Conservation (phyloP, 148 eudicot genomes). For the Silene uniflora region DNA sequence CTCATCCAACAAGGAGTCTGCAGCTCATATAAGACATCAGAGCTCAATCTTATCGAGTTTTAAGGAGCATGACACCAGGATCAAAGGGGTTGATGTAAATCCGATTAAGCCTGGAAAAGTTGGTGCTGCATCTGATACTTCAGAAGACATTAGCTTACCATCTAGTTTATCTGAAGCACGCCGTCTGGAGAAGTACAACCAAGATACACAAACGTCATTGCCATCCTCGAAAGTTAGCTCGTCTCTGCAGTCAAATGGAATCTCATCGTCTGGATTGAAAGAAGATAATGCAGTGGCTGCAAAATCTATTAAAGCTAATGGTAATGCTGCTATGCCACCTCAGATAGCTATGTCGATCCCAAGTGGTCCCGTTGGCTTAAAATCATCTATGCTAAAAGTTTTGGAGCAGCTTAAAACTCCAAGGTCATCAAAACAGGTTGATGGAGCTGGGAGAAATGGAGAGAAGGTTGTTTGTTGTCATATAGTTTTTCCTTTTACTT, state of each 20-base stretch:
- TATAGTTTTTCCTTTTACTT: not conserved
- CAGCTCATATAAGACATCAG: conserved; percentile 20
- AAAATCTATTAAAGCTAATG: conserved; percentile 30
- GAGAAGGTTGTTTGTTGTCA: conserved; percentile 22
- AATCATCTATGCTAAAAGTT: conserved; percentile 50
- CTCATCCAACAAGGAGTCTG: conserved; percentile 25
- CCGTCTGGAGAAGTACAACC: conserved; percentile 9
- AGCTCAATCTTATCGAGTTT: conserved; percentile 19
- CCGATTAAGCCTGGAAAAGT: conserved; percentile 26
- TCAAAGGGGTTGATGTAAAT: conserved; percentile 14
- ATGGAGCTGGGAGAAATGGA: conserved; percentile 37
- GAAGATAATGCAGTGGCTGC: conserved; percentile 24
- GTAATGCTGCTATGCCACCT: conserved; percentile 17
- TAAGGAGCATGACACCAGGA: conserved; percentile 22
- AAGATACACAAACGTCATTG: conserved; percentile 19
- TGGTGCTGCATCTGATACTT: conserved; percentile 18
- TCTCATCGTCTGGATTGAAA: conserved; percentile 26
- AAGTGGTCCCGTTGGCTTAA: conserved; percentile 40
- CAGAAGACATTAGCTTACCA: conserved; percentile 18
- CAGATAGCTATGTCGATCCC: conserved; percentile 25
- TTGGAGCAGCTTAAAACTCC: conserved; percentile 50
- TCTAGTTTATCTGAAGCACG: conserved; percentile 24
- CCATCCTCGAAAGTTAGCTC: conserved; percentile 26
- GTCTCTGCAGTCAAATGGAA: conserved; percentile 26
- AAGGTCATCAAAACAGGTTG: conserved; percentile 39